These are phyloP conservation scores for Grosmannia serpens DNA, from an alignment of 2,329 filamentous ascomycete species.

Conservation along the genomic window DNA sequence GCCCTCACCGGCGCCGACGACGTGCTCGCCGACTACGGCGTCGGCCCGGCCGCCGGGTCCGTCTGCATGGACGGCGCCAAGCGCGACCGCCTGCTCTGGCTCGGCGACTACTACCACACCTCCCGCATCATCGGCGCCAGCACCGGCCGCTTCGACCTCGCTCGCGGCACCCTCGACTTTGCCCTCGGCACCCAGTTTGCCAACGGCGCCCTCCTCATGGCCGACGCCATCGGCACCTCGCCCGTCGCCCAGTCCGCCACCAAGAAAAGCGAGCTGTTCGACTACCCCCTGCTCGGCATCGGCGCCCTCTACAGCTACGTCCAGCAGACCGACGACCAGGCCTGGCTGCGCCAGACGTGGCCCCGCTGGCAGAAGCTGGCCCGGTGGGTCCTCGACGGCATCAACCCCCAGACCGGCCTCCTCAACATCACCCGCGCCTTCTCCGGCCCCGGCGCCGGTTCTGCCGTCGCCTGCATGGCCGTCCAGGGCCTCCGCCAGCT, in stretches of 20 bases:
- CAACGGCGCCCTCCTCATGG: slow-evolving; percentile 9
- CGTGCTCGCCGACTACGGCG: slow-evolving; percentile 22
- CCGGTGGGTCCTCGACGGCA: slow-evolving; percentile 7
- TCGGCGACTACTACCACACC: slow-evolving; percentile 30
- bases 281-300: slow-evolving; percentile 14
- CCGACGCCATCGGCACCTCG: not conserved
- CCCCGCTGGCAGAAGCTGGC: slow-evolving; percentile 7
- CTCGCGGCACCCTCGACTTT: slow-evolving; percentile 22
- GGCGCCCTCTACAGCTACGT: slow-evolving; percentile 11
- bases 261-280: slow-evolving; percentile 2
- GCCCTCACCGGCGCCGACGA: slow-evolving; percentile 10
- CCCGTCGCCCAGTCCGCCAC: not conserved
- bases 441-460: slow-evolving; percentile 2
- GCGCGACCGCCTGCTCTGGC: slow-evolving; percentile 28
- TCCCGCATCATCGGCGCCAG: slow-evolving; percentile 22
- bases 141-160: slow-evolving; percentile 23
- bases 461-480: not conserved
- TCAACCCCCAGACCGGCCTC: slow-evolving; percentile 9
- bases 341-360: slow-evolving; percentile 10
- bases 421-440: slow-evolving; percentile 8
- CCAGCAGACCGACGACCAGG: slow-evolving; percentile 10
- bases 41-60: slow-evolving; percentile 20
- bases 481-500: not conserved
- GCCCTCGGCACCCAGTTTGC: slow-evolving; percentile 14
- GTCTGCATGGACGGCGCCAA: slow-evolving; percentile 30